phyloP scores from a whole-genome alignment of 352 stramenopile species.

The Globisporangium solare region DNA sequence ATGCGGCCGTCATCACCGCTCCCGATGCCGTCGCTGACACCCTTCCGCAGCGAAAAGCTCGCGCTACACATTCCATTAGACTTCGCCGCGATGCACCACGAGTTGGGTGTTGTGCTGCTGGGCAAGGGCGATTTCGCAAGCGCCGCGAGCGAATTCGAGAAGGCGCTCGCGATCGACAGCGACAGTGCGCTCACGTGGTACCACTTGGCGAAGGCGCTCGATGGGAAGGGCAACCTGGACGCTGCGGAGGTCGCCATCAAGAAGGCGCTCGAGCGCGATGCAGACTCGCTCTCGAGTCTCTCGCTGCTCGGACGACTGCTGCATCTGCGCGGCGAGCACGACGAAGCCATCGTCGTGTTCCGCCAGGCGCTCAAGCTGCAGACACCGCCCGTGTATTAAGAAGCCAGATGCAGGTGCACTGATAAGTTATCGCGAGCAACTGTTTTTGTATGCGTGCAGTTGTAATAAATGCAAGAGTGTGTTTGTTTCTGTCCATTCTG shows the following conservation, averaged over 20 bases:
- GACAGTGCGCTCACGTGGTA: slow-evolving; percentile 41
- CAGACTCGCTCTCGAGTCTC: slow-evolving; percentile 41
- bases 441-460: neutral
- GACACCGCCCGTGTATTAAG: slow-evolving; percentile 16
- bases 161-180: slow-evolving; percentile 32
- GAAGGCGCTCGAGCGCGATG: slow-evolving; percentile 38
- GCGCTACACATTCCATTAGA: slow-evolving; percentile 30
- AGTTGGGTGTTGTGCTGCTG: slow-evolving; percentile 45
- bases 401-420: neutral
- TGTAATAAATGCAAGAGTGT: neutral
- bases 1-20: slow-evolving; percentile 8
- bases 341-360: slow-evolving; percentile 68
- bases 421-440: neutral
- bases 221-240: slow-evolving; percentile 31
- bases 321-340: slow-evolving; percentile 56
- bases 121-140: slow-evolving; percentile 35
- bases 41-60: slow-evolving; percentile 13
- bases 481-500: neutral
- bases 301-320: slow-evolving; percentile 62
- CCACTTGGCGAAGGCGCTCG: slow-evolving; percentile 58
- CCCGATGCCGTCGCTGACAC: slow-evolving; percentile 5
- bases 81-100: slow-evolving; percentile 40
- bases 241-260: slow-evolving; percentile 48
- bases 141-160: slow-evolving; percentile 36
- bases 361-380: slow-evolving; percentile 53